Evolutionary conservation across 352 stramenopile species (phyloP), one percentile per base, ranked within the genome.

Genomic region (Phytopythium chamaehyphon): DNA sequence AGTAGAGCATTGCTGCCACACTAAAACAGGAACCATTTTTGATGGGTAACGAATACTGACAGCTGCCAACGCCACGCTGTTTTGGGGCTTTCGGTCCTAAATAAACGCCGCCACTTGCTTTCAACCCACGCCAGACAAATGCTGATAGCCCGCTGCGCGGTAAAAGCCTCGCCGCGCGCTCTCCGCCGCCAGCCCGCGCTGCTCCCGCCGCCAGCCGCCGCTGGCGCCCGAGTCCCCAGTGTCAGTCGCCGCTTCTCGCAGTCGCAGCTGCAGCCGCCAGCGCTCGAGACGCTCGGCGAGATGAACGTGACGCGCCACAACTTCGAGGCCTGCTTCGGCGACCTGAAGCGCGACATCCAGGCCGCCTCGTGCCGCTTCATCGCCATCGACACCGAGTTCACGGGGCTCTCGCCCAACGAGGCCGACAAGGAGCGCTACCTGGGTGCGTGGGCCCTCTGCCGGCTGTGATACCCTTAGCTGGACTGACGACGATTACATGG

Each of bases 251-350:
- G 11, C 22, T 35, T 52, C 33, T 40, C 18, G 19, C 22, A 18
- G 45, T 40, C 53, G 45, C 39, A 21, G 22, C 36, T 42, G 23
- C 47, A n/a, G 19, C 14, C 40, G 53, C 37, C 37, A 12, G 6
- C 6, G 37, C n/a, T 42, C 39, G 39, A 10, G 39, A 22, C 39
- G 11, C 39, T 47, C 10, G 58, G 51, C 47, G 51, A 69, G 19
- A 93, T 93, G 83, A 86, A 93, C 64, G 83, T 93, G 40, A 89
- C 80, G 37, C 74, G 78, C 54, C 77, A 87, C 64, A 91, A 91
- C 59, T 93, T 93, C 53, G 59, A 72, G 40, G 57, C 65, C n/a
- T 66, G 66, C 50, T 69, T 90, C 8, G 61, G 48, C 23, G 72
- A 88, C 31, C 48, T 90, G 26, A 67, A 84, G 55, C 72, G 73